Conservation (phyloP, 2,329 filamentous ascomycete species). For the Didymella arachidicola region DNA sequence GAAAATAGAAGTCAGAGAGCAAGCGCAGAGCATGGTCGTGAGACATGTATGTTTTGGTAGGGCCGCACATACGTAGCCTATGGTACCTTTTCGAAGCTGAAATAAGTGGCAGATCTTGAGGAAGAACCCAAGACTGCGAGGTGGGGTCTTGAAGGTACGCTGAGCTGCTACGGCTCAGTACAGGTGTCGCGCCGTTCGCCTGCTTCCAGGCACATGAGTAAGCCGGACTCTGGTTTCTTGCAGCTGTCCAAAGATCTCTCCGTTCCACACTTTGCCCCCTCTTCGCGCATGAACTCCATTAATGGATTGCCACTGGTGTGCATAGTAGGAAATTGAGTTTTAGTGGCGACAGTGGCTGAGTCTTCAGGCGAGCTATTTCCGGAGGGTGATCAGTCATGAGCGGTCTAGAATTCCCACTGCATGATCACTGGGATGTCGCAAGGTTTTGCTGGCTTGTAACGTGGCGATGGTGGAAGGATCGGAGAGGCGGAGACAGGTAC, state of each 20-base stretch:
- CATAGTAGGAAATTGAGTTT: background rate
- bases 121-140: too few relatives aligned
- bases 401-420: background rate
- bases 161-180: too few relatives aligned
- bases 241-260: background rate
- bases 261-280: too few relatives aligned
- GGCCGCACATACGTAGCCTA: too few relatives aligned
- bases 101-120: too few relatives aligned
- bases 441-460: background rate
- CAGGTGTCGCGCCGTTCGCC: too few relatives aligned
- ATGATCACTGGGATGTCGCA: background rate
- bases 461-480: background rate
- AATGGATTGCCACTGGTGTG: background rate
- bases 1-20: too few relatives aligned
- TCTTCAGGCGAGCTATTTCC: background rate
- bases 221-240: background rate
- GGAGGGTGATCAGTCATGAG: background rate
- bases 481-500: conserved; percentile 6
- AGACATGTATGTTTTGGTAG: too few relatives aligned
- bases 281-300: background rate
- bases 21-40: too few relatives aligned
- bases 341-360: background rate
- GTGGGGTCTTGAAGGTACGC: too few relatives aligned
- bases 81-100: too few relatives aligned
- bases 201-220: too few relatives aligned